A percentile compares a stretch with the other conserved stretches of the same genome.
Conservation (phyloP, 805 yeast species). For the Vanderwaltozyma yarrowii region DNA sequence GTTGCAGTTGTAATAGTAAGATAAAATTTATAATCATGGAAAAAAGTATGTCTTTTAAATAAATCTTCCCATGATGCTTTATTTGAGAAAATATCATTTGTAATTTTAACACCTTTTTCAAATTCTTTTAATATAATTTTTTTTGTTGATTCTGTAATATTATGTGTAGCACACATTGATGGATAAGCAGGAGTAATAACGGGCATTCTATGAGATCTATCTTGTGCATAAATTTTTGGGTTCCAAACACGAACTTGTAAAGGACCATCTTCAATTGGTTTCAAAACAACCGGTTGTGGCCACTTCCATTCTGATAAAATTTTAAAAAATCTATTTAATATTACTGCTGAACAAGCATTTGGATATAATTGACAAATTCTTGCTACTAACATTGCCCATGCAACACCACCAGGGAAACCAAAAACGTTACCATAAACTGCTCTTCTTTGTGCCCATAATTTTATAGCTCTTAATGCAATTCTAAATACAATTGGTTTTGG, state of each 20-base stretch:
- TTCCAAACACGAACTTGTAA: constrained; percentile 95
- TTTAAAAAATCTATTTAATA: constrained; percentile 80
- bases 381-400: constrained; percentile 99
- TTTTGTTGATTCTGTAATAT: constrained; percentile 82
- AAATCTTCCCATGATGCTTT: constrained; percentile 64
- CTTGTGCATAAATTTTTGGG: constrained; percentile 82
- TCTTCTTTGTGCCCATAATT: constrained; percentile 93
- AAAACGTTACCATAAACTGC: constrained; percentile 90
- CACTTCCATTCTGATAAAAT: constrained; percentile 87
- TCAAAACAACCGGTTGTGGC: constrained; percentile 95
- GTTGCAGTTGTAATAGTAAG: constrained; percentile 75
- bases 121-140: constrained; percentile 72
- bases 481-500: constrained; percentile 91
- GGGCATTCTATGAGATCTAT: constrained; percentile 89
- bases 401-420: constrained; percentile 99
- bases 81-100: constrained; percentile 57
- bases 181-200: constrained; percentile 86
- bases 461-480: constrained; percentile 84
- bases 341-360: constrained; percentile 86
- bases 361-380: constrained; percentile 95
- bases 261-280: constrained; percentile 95
- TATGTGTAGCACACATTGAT: constrained; percentile 99
- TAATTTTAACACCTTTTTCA: constrained; percentile 59
- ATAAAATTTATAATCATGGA: constrained; percentile 76
- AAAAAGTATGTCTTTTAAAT: constrained; percentile 72